phyloP scores from a whole-genome alignment of 2,329 filamentous ascomycete species.

The Aspergillus costaricaensis region DNA sequence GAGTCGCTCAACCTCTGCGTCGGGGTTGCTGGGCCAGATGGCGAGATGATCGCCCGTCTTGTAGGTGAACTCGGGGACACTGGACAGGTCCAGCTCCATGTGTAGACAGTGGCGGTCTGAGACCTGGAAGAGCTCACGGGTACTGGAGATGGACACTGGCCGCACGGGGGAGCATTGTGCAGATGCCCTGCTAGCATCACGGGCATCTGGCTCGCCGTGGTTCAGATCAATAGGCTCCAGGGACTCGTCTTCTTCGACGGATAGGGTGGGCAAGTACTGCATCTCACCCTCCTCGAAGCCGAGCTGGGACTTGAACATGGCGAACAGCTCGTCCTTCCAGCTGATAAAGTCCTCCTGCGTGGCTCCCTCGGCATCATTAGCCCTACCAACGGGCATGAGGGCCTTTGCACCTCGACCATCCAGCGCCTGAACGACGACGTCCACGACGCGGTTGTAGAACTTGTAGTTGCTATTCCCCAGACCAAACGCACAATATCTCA shows the following conservation, averaged over 20 bases:
- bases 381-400: slow-evolving; percentile 81
- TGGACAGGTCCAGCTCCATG: slow-evolving; percentile 82
- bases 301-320: slow-evolving; percentile 72
- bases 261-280: slow-evolving; percentile 82
- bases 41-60: slow-evolving; percentile 92
- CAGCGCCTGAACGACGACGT: slow-evolving; percentile 75
- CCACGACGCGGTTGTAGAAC: slow-evolving; percentile 94
- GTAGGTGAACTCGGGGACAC: slow-evolving; percentile 77
- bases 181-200: slow-evolving; percentile 28
- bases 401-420: slow-evolving; percentile 73
- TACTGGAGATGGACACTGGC: slow-evolving; percentile 80
- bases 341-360: slow-evolving; percentile 96
- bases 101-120: slow-evolving; percentile 85
- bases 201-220: slow-evolving; percentile 81
- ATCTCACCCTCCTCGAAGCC: slow-evolving; percentile 83
- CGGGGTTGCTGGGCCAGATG: slow-evolving; percentile 87
- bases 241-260: slow-evolving; percentile 71
- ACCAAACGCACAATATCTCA: slow-evolving; percentile 83
- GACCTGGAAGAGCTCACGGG: slow-evolving; percentile 76
- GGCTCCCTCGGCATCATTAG: slow-evolving; percentile 87
- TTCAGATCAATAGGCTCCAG: slow-evolving; percentile 76
- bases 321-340: slow-evolving; percentile 96
- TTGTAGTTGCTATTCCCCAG: slow-evolving; percentile 97
- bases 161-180: slow-evolving; percentile 73
- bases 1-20: slow-evolving; percentile 80